Evolutionary conservation across 768 basidiomycete species (phyloP).

Genomic region (Russula brevipes): DNA sequence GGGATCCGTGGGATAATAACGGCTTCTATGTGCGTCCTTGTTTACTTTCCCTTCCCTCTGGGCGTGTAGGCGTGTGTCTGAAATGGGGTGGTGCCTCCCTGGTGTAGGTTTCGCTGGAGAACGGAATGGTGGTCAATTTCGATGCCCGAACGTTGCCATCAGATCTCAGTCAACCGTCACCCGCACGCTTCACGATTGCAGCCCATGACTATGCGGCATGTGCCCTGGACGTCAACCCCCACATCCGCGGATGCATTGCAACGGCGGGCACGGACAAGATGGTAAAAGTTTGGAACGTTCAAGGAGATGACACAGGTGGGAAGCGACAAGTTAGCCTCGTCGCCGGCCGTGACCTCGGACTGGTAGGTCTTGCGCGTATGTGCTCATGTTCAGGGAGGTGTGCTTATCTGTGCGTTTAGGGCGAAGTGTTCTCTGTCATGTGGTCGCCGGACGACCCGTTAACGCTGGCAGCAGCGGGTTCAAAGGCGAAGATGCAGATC

Average conservation of each 20-base stretch:
- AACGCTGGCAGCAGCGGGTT: conserved; percentile 90
- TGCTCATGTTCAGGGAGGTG: background rate
- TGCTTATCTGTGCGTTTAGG: conserved; percentile 44
- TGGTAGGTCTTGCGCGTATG: conserved; percentile 49
- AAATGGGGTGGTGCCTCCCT: background rate
- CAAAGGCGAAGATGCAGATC: conserved; percentile 87
- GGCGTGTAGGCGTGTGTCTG: background rate
- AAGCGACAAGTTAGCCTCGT: conserved; percentile 80
- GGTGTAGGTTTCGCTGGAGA: conserved; percentile 83
- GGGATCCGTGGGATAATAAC: conserved; percentile 93
- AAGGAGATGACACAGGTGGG: conserved; percentile 52
- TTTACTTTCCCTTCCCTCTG: background rate
- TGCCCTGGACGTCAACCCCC: conserved; percentile 85
- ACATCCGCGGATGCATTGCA: conserved; percentile 83
- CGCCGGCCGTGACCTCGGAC: conserved; percentile 81
- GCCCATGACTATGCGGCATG: conserved; percentile 92
- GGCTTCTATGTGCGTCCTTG: conserved; percentile 70
- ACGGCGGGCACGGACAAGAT: conserved; percentile 95
- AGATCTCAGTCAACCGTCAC: conserved; percentile 56
- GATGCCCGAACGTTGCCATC: conserved; percentile 82
- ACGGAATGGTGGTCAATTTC: conserved; percentile 88
- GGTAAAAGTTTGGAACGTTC: conserved; percentile 94
- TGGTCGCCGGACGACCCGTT: conserved; percentile 96
- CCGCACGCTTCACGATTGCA: conserved; percentile 79
- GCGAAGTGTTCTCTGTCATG: conserved; percentile 88